phyloP scores from a whole-genome alignment of 208 protist species.

The Angomonas ambiguus region DNA sequence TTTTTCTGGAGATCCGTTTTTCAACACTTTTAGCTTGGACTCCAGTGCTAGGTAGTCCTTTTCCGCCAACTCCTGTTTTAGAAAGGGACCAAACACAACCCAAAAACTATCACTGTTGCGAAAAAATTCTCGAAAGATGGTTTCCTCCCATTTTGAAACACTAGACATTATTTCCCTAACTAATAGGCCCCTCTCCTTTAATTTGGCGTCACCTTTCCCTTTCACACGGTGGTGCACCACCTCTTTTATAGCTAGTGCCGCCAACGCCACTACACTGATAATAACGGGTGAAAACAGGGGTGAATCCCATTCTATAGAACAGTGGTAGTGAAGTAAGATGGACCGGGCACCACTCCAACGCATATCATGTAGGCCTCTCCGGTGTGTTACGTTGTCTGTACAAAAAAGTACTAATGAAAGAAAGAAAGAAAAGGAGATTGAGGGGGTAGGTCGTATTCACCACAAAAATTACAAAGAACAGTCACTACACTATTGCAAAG shows the following conservation, averaged over 20 bases:
- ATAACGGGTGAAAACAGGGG: too few relatives aligned
- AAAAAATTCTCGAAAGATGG: neutral
- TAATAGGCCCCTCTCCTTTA: neutral
- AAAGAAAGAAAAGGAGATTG: conserved; percentile 1
- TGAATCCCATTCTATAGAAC: too few relatives aligned
- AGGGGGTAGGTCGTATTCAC: conserved; percentile 3
- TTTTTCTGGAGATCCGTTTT: too few relatives aligned
- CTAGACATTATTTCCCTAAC: neutral
- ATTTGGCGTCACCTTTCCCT: neutral
- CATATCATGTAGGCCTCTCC: neutral
- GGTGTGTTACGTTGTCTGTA: neutral
- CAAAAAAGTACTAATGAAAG: neutral
- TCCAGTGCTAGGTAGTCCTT: too few relatives aligned
- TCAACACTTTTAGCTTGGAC: too few relatives aligned
- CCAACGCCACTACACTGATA: too few relatives aligned
- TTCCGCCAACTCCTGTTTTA: neutral
- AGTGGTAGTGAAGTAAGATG: too few relatives aligned
- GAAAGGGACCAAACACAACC: neutral
- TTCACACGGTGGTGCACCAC: neutral
- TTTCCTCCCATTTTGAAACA: neutral
- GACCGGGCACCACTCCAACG: too few relatives aligned
- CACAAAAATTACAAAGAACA: too few relatives aligned
- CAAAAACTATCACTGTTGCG: neutral
- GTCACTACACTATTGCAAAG: neutral
- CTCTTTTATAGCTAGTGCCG: neutral